These are phyloP conservation scores for Salvia miltiorrhiza DNA, from an alignment of 257 asterid genomes.

Conservation along the genomic window DNA sequence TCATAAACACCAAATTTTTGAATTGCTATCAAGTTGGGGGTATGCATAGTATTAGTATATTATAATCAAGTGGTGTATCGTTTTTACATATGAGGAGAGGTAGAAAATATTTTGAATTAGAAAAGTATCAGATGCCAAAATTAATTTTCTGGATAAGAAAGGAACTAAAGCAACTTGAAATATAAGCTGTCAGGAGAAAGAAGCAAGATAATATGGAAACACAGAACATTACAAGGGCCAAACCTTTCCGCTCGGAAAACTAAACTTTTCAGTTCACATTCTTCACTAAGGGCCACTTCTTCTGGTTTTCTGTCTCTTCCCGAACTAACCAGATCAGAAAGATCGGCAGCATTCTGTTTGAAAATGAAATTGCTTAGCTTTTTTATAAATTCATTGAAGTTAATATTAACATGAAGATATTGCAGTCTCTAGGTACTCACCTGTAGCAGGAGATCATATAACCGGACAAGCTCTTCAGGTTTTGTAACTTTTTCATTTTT, in stretches of 20 bases:
- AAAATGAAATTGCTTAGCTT: slow-evolving; percentile 23
- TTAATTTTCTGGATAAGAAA: background rate
- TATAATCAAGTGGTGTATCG: slow-evolving; percentile 4
- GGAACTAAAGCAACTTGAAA: slow-evolving; percentile 6
- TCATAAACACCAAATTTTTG: slow-evolving; percentile 8
- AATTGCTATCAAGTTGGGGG: background rate
- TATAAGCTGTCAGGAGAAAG: background rate
- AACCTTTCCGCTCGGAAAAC: slow-evolving; percentile 88
- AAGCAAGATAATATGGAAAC: background rate
- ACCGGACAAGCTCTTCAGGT: slow-evolving; percentile 97
- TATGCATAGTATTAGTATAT: background rate
- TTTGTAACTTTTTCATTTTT: slow-evolving; percentile 80
- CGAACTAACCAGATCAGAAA: slow-evolving; percentile 85
- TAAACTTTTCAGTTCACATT: slow-evolving; percentile 66
- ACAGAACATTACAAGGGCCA: slow-evolving; percentile 3
- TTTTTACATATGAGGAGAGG: background rate
- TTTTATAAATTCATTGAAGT: background rate
- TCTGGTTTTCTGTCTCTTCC: slow-evolving; percentile 91
- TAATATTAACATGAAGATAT: background rate
- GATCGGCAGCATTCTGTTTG: slow-evolving; percentile 78
- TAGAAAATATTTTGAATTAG: background rate
- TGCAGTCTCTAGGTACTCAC: slow-evolving; percentile 29
- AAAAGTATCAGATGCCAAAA: background rate
- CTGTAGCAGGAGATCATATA: slow-evolving; percentile 84
- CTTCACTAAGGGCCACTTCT: slow-evolving; percentile 82